phyloP scores from a whole-genome alignment of 108 stramenopile genomes.

The Cylindrotheca closterium region DNA sequence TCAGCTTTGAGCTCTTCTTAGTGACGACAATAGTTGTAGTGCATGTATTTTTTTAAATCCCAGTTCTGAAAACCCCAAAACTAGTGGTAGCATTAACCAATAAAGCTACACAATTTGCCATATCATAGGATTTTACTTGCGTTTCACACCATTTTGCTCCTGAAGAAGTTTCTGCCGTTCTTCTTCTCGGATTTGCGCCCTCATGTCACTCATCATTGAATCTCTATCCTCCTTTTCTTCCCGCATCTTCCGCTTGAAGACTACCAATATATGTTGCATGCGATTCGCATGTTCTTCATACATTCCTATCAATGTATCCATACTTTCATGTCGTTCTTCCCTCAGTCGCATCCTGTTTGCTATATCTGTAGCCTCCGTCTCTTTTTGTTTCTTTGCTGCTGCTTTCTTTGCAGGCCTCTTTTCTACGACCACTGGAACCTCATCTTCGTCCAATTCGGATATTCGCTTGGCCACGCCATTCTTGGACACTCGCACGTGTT shows the following conservation, averaged over 20 bases:
- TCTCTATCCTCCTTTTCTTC: background rate
- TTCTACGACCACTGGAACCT: background rate
- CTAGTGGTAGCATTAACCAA: too few species aligned
- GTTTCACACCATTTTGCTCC: too few species aligned
- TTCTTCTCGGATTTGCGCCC: constrained; percentile 5
- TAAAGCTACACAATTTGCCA: too few species aligned
- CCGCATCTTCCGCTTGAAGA: background rate
- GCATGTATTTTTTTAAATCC: too few species aligned
- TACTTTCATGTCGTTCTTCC: background rate
- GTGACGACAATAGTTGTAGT: too few species aligned
- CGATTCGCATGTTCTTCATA: background rate
- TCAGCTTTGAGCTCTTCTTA: too few species aligned
- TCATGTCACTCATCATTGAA: background rate
- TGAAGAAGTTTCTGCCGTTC: background rate
- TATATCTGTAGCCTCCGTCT: background rate
- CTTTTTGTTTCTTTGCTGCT: too few species aligned
- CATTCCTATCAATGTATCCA: background rate
- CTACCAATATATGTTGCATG: background rate
- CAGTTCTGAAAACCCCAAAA: too few species aligned
- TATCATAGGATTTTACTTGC: too few species aligned
- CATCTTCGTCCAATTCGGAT: background rate
- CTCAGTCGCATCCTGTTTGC: background rate
- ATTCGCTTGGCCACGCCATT: background rate
- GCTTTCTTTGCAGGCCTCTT: background rate
- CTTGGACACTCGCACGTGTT: background rate